These are phyloP conservation scores for Staphylotrichum tortipilum DNA, from an alignment of 495 filamentous ascomycete genomes.

Conservation along the genomic window DNA sequence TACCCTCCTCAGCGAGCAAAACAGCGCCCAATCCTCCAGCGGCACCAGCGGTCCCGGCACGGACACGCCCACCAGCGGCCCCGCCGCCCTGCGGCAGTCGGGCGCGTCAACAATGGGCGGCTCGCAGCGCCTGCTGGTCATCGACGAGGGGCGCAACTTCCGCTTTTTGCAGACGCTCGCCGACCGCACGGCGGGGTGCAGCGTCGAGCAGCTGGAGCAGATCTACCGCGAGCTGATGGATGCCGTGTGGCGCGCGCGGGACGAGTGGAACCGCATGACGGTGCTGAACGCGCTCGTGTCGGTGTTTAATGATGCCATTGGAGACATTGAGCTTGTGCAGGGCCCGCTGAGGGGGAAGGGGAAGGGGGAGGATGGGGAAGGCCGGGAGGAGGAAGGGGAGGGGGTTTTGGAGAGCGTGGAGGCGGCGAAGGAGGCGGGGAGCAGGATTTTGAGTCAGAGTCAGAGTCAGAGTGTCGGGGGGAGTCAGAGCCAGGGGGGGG, in stretches of 20 bases:
- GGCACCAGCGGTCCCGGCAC: not conserved
- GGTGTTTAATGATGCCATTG: conserved; percentile 72
- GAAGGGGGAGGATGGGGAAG: conserved; percentile 4
- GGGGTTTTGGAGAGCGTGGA: conserved; percentile 9
- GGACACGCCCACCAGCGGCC: conserved; percentile 1
- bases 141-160: conserved; percentile 49
- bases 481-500: not conserved
- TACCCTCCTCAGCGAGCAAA: conserved; percentile 28
- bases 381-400: not conserved
- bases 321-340: conserved; percentile 69
- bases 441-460: conserved; percentile 1
- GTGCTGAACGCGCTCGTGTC: conserved; percentile 54
- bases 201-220: conserved; percentile 90
- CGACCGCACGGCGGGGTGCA: conserved; percentile 63
- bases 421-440: not conserved
- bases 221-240: conserved; percentile 87
- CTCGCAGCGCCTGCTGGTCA: conserved; percentile 44
- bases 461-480: not conserved
- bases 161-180: conserved; percentile 52
- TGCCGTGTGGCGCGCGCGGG: conserved; percentile 66
- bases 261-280: conserved; percentile 69
- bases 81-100: conserved; percentile 22
- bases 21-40: conserved; percentile 1
- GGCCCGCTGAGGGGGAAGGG: conserved; percentile 27
- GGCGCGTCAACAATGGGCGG: conserved; percentile 18